Conservation (phyloP, 108 stramenopile genomes). For the Cyclotella distinguenda region DNA sequence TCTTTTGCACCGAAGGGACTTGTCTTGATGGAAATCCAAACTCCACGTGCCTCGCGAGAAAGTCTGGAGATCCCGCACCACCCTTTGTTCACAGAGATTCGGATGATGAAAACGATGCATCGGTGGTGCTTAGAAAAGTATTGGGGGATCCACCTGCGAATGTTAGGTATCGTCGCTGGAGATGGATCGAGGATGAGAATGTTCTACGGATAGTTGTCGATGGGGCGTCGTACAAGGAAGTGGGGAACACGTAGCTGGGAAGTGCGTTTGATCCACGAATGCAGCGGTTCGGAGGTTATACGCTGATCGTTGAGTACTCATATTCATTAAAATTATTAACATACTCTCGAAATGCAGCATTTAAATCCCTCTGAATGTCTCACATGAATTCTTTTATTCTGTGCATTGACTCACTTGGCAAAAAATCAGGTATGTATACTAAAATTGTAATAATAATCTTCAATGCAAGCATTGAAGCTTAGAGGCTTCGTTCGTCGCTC, state of each 20-base stretch:
- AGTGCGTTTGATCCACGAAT: too few relatives aligned
- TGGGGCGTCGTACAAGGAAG: not conserved
- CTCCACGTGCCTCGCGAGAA: conserved; percentile 28
- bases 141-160: conserved; percentile 50
- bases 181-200: conserved; percentile 40
- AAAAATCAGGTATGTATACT: too few relatives aligned
- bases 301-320: too few relatives aligned
- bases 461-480: too few relatives aligned
- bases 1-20: conserved; percentile 59
- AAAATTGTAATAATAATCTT: too few relatives aligned
- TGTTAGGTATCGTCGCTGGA: conserved; percentile 50
- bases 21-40: conserved; percentile 8
- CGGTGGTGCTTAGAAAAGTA: conserved; percentile 35
- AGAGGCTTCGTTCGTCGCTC: too few relatives aligned
- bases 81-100: conserved; percentile 46
- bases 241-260: not conserved
- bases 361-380: too few relatives aligned
- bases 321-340: too few relatives aligned
- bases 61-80: conserved; percentile 47
- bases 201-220: conserved; percentile 6
- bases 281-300: too few relatives aligned
- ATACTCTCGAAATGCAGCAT: too few relatives aligned
- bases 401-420: too few relatives aligned
- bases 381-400: too few relatives aligned
- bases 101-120: conserved; percentile 58